Base-by-base conservation (phyloP, 257 asterid species). In the Solanum sitiens region DNA sequence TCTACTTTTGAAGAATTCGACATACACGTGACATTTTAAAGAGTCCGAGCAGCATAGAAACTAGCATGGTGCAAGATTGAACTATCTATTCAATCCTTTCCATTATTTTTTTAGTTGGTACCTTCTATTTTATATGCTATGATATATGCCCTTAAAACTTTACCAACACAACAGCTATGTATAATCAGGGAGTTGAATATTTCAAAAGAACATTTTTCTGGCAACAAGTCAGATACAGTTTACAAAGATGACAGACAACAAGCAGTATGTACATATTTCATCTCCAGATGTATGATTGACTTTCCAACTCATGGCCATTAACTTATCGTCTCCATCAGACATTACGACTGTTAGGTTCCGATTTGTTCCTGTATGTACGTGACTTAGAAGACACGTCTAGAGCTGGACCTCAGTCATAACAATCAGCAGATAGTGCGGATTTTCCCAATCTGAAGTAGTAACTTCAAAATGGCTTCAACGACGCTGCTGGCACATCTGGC, bases 401-500 rank as follows among this genome's bases (percentile, higher is more conserved):
- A 82, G 65, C 45, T 82, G 71, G 32, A 82, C 45, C 70, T 50
- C 71, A 10, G 70, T 50, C 86, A 30, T 50, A 82, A 70, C 71
- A 82, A 32, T 82, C 86, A 53, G 45, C 44, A 82, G 45, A 82
- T 32, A 32, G 21, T 50, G 32, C 50, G 21, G 86, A 82, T 2
- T 82, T 13, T 20, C 47, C 70, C 86, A 50, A 33, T 47, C 70
- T 50, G 86, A 82, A 82, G 85, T 32, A 30, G 85, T 8, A 82
- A 47, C 44, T 80, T 65, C 68, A 80, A 30, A 80, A 47, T 27
- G 67, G 88, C 50, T 83, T 91, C 91, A 93, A 53, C 94, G 93
- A 86, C 86, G 94, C 83, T 91, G 98, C 88, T 93, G 96, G 90
- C 99, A 96, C 90, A 96, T 91, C 71, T 92, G 94, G 56, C 98